Conservation (phyloP, 306 rosid species). For the Notholithocarpus densiflorus region DNA sequence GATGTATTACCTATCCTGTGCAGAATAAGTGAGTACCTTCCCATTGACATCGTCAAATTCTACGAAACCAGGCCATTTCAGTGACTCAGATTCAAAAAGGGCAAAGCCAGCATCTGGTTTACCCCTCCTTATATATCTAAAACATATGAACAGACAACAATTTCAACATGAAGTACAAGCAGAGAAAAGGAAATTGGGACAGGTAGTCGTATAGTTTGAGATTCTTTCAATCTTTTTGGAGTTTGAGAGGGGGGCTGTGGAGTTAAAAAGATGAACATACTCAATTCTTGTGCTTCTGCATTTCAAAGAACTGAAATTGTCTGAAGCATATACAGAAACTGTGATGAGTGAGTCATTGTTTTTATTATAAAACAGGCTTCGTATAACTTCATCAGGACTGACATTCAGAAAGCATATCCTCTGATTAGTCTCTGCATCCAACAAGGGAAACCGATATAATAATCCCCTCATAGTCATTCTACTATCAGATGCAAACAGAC, state of each 20-base stretch:
- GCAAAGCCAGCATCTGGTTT: slow-evolving; percentile 98
- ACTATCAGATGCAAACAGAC: slow-evolving; percentile 16
- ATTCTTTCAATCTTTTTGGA: slow-evolving; percentile 3
- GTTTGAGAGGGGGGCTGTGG: background rate
- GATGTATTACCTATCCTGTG: slow-evolving; percentile 68
- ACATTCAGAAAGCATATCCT: slow-evolving; percentile 95
- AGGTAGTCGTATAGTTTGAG: background rate
- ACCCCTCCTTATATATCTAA: slow-evolving; percentile 90
- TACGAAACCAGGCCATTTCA: slow-evolving; percentile 99
- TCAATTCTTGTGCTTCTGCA: slow-evolving; percentile 98
- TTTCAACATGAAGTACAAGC: slow-evolving; percentile 12
- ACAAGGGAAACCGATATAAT: slow-evolving; percentile 16
- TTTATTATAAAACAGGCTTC: slow-evolving; percentile 94
- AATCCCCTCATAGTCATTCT: background rate
- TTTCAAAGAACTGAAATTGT: slow-evolving; percentile 95
- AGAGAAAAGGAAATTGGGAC: background rate
- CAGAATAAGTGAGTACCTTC: slow-evolving; percentile 95
- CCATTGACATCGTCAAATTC: slow-evolving; percentile 99
- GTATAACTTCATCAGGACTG: slow-evolving; percentile 96
- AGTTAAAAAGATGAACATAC: slow-evolving; percentile 39
- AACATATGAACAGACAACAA: slow-evolving; percentile 4
- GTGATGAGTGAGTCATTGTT: slow-evolving; percentile 98
- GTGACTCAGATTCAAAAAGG: slow-evolving; percentile 93
- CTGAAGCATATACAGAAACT: slow-evolving; percentile 97
- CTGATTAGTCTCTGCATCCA: slow-evolving; percentile 82